Evolutionary conservation across 768 basidiomycete genomes (phyloP), one percentile per base, ranked within the genome.

Genomic region (Cyclocybe aegerita): DNA sequence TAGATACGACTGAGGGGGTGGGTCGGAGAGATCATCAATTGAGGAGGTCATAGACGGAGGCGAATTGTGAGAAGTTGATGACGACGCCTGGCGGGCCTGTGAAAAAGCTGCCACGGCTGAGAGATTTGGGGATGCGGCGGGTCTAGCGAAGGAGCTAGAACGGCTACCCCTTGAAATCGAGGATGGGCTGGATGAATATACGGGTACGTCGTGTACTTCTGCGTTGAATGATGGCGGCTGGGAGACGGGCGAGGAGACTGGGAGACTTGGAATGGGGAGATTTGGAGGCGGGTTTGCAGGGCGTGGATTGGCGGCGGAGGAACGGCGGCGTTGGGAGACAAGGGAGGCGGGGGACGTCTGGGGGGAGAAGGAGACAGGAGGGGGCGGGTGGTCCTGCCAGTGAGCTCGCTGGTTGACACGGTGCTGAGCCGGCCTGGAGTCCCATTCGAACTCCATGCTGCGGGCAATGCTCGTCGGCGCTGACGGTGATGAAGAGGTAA

Each of bases 261-360:
- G 88, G 33, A 88, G 60, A 58, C 73, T 82, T 43, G 88, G 88
- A 51, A 90, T 90, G 43, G 88, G 88, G 58, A 82, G 79, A 60
- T 73, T 81, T 15, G 88, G 88, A 38, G 88, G 88, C 14, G 88
- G 88, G 2, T 71, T 82, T 35, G 84, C 79, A 5, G 88, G 86
- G 39, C 85, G 80, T 17, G 74, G 71, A 59, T 81, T 77, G 9
- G 81, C 78, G 49, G 79, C 83, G 47, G 83, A 82, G 17, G 86
- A 89, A 58, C 88, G 86, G 46, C 88, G 83, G 48, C 86, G 82
- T 47, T 56, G 53, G 12, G 59, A 53, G 49, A 52, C 17, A 43
- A 57, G 41, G 9, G 60, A 56, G 23, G 72, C 46, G 33, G 58
- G 52, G 32, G 58, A 55, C 15, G 68, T 54, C 17, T 69, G 53